phyloP scores from a whole-genome alignment of 805 yeast species.

The Lachancea kluyveri region DNA sequence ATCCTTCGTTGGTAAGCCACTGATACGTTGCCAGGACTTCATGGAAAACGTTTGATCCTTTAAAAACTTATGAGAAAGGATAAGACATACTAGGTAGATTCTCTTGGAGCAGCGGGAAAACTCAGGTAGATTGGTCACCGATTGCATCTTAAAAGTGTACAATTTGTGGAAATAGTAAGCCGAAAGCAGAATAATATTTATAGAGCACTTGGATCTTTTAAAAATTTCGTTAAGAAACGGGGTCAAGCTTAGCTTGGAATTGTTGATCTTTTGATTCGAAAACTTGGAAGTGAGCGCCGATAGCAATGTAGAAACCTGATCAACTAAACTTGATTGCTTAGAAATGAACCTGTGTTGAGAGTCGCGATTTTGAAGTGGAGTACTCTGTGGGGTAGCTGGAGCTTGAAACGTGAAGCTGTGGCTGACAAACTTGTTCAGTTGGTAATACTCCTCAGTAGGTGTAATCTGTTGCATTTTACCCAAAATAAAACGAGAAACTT shows the following conservation, averaged over 20 bases:
- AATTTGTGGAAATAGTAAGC: conserved; percentile 16
- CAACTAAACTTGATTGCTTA: conserved; percentile 5
- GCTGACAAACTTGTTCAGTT: background rate
- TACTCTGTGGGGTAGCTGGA: background rate
- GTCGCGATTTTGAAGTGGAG: background rate
- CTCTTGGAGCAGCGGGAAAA: conserved; percentile 24
- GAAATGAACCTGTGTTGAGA: background rate
- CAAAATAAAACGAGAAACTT: no score
- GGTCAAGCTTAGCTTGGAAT: conserved; percentile 9
- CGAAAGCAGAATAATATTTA: conserved; percentile 14
- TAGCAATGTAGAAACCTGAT: conserved; percentile 14
- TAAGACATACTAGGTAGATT: conserved; percentile 18
- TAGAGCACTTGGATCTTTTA: conserved; percentile 22
- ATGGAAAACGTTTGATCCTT: conserved; percentile 24
- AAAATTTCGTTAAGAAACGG: conserved; percentile 18
- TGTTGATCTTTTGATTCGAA: conserved; percentile 16
- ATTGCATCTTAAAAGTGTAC: conserved; percentile 8
- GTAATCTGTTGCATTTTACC: conserved; percentile 4
- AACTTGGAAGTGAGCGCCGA: conserved; percentile 13
- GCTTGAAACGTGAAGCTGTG: background rate
- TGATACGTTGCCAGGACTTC: conserved; percentile 22
- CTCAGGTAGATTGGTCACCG: conserved; percentile 15
- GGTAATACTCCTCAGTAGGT: conserved; percentile 1
- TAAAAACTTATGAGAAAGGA: conserved; percentile 22
- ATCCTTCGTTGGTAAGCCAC: conserved; percentile 17